Evolutionary conservation across 441 rosid species (phyloP).

Genomic region (Francoa sonchifolia): DNA sequence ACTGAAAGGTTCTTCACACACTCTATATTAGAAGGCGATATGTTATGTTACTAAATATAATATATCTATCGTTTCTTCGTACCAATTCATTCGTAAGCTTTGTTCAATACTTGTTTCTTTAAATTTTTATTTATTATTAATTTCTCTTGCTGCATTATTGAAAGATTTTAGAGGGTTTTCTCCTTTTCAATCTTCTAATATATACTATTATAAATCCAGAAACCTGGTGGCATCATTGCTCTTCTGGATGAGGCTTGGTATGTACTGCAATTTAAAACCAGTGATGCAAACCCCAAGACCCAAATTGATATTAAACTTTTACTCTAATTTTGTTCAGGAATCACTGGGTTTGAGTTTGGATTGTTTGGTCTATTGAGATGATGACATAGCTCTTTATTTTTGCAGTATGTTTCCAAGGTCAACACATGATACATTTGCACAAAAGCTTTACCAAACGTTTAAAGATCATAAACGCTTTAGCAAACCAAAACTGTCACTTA

Average conservation of each 20-base stretch:
- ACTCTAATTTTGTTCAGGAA: background rate
- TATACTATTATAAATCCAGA: slow-evolving; percentile 42
- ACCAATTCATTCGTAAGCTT: too few species aligned
- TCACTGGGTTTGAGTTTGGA: background rate
- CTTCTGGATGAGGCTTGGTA: slow-evolving; percentile 98
- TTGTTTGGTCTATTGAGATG: slow-evolving; percentile 4
- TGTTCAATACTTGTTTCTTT: too few species aligned
- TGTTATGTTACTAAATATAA: too few species aligned
- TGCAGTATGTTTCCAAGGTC: slow-evolving; percentile 95
- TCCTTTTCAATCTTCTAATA: slow-evolving; percentile 16
- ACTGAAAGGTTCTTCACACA: too few species aligned
- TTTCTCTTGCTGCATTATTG: too few species aligned
- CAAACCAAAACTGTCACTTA: slow-evolving; percentile 88
- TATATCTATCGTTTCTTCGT: too few species aligned
- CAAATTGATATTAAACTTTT: background rate
- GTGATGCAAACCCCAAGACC: background rate
- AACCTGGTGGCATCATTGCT: slow-evolving; percentile 97
- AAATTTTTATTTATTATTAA: too few species aligned
- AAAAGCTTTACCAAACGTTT: slow-evolving; percentile 91
- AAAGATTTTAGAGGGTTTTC: too few species aligned
- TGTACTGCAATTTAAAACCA: slow-evolving; percentile 13
- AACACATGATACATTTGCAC: slow-evolving; percentile 84
- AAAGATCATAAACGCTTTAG: slow-evolving; percentile 81
- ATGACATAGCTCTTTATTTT: slow-evolving; percentile 11
- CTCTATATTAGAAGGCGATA: too few species aligned